Percentiles rank a stretch among this genome's conserved stretches.
These are phyloP conservation scores for Macadamia tetraphylla DNA, from an alignment of 164 flowering plant species.

Conservation along the genomic window DNA sequence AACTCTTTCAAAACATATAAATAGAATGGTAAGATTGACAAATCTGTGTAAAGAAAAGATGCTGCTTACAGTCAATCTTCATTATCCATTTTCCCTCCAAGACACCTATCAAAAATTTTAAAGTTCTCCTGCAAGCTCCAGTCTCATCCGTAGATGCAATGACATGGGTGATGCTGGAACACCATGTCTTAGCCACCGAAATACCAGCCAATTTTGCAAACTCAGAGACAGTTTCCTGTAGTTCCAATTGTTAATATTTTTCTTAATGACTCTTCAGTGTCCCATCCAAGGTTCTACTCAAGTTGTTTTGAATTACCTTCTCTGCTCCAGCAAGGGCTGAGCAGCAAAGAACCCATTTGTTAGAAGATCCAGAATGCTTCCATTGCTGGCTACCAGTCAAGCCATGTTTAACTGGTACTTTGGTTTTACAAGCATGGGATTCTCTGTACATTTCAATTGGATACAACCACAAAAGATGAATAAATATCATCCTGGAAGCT, in stretches of 20 bases:
- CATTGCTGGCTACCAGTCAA: slow-evolving; percentile 13
- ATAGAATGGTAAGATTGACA: background rate
- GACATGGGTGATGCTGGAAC: slow-evolving; percentile 69
- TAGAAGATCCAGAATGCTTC: slow-evolving; percentile 29
- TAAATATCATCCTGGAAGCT: background rate
- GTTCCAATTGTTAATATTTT: slow-evolving; percentile 5
- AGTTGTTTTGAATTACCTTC: slow-evolving; percentile 41
- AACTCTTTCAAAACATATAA: too few relatives aligned
- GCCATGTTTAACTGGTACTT: slow-evolving; percentile 18
- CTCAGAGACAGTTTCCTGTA: slow-evolving; percentile 64
- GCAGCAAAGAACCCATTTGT: slow-evolving; percentile 69
- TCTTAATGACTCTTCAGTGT: background rate
- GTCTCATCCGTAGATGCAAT: slow-evolving; percentile 85
- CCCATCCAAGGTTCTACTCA: background rate
- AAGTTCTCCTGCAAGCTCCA: slow-evolving; percentile 85
- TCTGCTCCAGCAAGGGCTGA: slow-evolving; percentile 65
- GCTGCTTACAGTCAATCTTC: slow-evolving; percentile 68
- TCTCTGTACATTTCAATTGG: slow-evolving; percentile 29
- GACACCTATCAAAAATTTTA: slow-evolving; percentile 83
- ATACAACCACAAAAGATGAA: slow-evolving; percentile 1
- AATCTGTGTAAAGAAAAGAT: background rate
- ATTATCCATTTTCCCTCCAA: slow-evolving; percentile 94
- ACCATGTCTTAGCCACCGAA: slow-evolving; percentile 53
- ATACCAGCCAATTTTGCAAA: slow-evolving; percentile 55
- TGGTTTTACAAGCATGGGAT: slow-evolving; percentile 12